Conservation (phyloP, 352 stramenopile genomes). For the Phytophthora cactorum region DNA sequence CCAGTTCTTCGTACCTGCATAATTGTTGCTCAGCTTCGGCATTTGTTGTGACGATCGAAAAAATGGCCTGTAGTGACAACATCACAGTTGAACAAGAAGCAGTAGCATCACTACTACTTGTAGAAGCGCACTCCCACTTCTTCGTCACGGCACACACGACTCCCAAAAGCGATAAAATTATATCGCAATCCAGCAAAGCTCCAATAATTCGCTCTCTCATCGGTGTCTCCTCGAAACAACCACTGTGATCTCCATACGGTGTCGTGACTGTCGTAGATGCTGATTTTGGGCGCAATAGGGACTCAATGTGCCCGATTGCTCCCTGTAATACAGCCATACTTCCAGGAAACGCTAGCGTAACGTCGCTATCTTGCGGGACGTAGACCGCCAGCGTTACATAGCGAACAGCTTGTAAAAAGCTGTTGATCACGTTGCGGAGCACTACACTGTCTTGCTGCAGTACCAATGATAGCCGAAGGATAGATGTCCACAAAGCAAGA, state of each 20-base stretch:
- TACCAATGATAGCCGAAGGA: slow-evolving; percentile 39
- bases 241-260: background rate
- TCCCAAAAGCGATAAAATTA: slow-evolving; percentile 46
- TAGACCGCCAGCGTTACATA: slow-evolving; percentile 52
- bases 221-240: background rate
- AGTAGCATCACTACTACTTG: background rate
- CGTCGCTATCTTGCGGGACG: slow-evolving; percentile 32
- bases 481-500: slow-evolving; percentile 46
- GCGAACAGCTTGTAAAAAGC: slow-evolving; percentile 57
- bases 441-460: slow-evolving; percentile 46
- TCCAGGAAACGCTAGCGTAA: slow-evolving; percentile 35
- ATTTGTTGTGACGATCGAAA: slow-evolving; percentile 17
- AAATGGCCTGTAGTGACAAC: slow-evolving; percentile 30
- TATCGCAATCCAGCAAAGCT: slow-evolving; percentile 51
- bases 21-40: slow-evolving; percentile 22
- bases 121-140: slow-evolving; percentile 10
- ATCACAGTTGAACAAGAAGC: slow-evolving; percentile 3
- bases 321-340: slow-evolving; percentile 34
- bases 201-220: slow-evolving; percentile 39
- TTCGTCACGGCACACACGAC: slow-evolving; percentile 42
- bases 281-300: slow-evolving; percentile 25
- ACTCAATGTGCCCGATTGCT: slow-evolving; percentile 34
- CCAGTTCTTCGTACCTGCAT: slow-evolving; percentile 13
- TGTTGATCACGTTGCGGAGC: slow-evolving; percentile 58
- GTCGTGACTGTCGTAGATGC: background rate